Conservation (phyloP, 306 rosid species). For the Casuarina equisetifolia region DNA sequence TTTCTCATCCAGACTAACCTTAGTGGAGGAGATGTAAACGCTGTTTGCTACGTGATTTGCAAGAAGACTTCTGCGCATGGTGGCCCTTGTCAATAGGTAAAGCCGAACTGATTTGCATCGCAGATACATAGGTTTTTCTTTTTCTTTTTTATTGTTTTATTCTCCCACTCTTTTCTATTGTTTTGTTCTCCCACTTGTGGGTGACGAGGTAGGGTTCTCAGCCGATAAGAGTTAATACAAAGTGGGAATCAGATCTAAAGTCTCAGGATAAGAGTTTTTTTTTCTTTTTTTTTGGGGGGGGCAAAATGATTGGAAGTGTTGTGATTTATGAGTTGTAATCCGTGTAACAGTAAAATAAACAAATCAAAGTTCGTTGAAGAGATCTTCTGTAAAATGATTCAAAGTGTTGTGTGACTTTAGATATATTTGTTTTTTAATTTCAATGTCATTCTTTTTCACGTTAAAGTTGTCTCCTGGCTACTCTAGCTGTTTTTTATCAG, state of each 20-base stretch:
- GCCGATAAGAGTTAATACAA: conserved; percentile 29
- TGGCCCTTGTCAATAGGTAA: conserved; percentile 30
- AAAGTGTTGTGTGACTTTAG: too few relatives aligned
- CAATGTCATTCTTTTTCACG: conserved; percentile 2
- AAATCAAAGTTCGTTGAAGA: neutral
- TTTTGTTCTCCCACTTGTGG: conserved; percentile 1
- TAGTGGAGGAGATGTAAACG: conserved; percentile 28
- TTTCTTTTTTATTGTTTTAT: neutral
- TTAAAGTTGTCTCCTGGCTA: neutral
- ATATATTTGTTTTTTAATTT: neutral
- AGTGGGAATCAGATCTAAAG: conserved; percentile 23
- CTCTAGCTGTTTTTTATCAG: neutral
- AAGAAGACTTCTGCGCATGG: conserved; percentile 18
- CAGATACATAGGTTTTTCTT: neutral
- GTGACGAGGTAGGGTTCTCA: neutral
- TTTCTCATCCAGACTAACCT: conserved; percentile 24
- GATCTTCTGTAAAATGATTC: too few relatives aligned
- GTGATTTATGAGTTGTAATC: neutral
- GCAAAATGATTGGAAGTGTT: neutral
- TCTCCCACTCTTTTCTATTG: neutral
- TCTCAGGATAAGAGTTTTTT: conserved; percentile 7
- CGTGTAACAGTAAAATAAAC: neutral
- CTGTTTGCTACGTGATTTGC: conserved; percentile 21
- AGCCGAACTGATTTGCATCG: neutral
- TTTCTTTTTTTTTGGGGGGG: too few relatives aligned